phyloP scores from a whole-genome alignment of 1,139 yeast species.

The Debaryomycetaceae sp. region DNA sequence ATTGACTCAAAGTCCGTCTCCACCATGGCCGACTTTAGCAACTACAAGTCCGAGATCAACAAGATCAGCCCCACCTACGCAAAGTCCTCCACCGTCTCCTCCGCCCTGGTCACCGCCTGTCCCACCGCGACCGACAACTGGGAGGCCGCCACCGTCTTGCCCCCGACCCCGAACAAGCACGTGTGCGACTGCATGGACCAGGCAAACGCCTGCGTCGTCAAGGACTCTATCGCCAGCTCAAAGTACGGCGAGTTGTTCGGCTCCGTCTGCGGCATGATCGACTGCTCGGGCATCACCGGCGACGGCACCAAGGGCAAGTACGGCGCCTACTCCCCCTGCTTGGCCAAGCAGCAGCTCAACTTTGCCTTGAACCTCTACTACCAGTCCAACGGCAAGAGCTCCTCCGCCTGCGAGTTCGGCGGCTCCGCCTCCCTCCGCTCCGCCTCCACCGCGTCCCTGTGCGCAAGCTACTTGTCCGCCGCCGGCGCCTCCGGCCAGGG shows the following conservation, averaged over 20 bases:
- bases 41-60: slow-evolving; percentile 40
- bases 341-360: slow-evolving; percentile 49
- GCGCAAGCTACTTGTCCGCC: slow-evolving; percentile 11
- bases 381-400: slow-evolving; percentile 28
- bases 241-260: slow-evolving; percentile 43
- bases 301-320: slow-evolving; percentile 40
- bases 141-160: slow-evolving; percentile 29
- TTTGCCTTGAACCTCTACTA: slow-evolving; percentile 53
- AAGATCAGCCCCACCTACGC: slow-evolving; percentile 24
- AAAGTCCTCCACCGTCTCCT: slow-evolving; percentile 6
- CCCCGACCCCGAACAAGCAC: slow-evolving; percentile 58
- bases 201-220: slow-evolving; percentile 10
- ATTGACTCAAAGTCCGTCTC: slow-evolving; percentile 25
- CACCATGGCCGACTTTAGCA: slow-evolving; percentile 43
- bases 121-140: slow-evolving; percentile 20
- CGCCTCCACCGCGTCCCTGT: slow-evolving; percentile 11
- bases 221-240: slow-evolving; percentile 6
- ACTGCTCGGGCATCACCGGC: slow-evolving; percentile 42
- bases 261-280: slow-evolving; percentile 38
- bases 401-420: slow-evolving; percentile 53
- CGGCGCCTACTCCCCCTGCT: slow-evolving; percentile 17
- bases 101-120: slow-evolving; percentile 24
- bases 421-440: slow-evolving; percentile 26
- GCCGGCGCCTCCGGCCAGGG: slow-evolving; percentile 15
- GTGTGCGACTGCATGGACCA: slow-evolving; percentile 40